Evolutionary conservation across 139 green algal genomes (phyloP), one percentile per base, ranked within the genome.

Genomic region (Edaphochlamys debaryana): DNA sequence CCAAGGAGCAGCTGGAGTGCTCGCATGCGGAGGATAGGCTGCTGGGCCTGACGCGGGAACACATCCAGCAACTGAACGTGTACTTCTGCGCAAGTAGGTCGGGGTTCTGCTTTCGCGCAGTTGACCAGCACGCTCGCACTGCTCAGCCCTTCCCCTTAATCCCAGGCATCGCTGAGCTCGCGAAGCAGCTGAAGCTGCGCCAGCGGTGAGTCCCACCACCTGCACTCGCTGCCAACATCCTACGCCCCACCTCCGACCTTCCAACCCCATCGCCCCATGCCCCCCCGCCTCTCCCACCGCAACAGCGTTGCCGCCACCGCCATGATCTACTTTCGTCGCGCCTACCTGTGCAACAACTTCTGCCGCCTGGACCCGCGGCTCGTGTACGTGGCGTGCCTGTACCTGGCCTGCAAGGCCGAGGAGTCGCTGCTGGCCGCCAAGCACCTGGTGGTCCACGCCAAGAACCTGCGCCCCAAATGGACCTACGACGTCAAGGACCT

Each of bases 321-420:
- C 0, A 85, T 88, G 20, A 72, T 94, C 0, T 95, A 94, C 88
- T 93, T 94, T 42, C 83, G 91, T 0, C 87, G 92, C 20, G 87
- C 95, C 41, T 95, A 95, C 79, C 69, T 93, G 25, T 56, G 48
- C 27, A 74, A 84, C 62, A 86, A 86, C 81, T 93, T 93, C 62
- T 81, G 82, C 29, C 38, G 60, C n/a, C 72, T 80, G n/a, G 94
- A 98, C 84, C 94, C 94, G 0, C 90, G 91, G 20, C 45, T 93
- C 4, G 72, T 96, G 6, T 92, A 91, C 20, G 88, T 91, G 9
- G 91, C 91, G 22, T 94, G 90, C 77, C 84, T 98, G 27, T 98
- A 96, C 86, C 82, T 98, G 69, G 94, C 95, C 0, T 90, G 87
- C 74, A 98, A 98, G 45, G 85, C 86, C 3, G 94, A 98, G 89